Percentiles rank a stretch among this genome's conserved stretches.
These are phyloP conservation scores for Gloeopeniophorella convolvens DNA, from an alignment of 768 basidiomycete species.

Conservation along the genomic window DNA sequence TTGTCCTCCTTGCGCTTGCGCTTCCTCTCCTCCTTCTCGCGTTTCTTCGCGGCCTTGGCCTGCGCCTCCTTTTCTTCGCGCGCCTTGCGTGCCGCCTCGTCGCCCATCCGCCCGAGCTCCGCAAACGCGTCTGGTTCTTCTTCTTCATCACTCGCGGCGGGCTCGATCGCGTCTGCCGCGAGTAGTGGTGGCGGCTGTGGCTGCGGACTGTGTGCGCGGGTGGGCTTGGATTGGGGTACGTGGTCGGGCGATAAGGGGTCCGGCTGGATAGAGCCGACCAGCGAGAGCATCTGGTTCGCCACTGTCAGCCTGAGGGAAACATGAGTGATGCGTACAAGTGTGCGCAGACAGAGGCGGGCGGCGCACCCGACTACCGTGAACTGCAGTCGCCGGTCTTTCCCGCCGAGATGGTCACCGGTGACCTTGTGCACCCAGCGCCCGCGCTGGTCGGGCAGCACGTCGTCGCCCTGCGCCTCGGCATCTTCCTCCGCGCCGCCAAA, in stretches of 20 bases:
- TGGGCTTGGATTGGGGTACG: slow-evolving; percentile 29
- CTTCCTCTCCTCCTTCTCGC: slow-evolving; percentile 24
- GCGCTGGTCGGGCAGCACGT: slow-evolving; percentile 36
- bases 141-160: slow-evolving; percentile 24
- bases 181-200: neutral
- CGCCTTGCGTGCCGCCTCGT: slow-evolving; percentile 21
- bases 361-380: slow-evolving; percentile 88
- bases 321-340: neutral
- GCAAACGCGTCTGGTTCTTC: slow-evolving; percentile 29
- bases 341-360: neutral
- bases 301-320: slow-evolving; percentile 58
- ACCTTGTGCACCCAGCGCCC: slow-evolving; percentile 77
- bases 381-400: slow-evolving; percentile 55
- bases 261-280: slow-evolving; percentile 74
- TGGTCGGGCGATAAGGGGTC: slow-evolving; percentile 70
- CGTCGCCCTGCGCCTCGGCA: slow-evolving; percentile 22
- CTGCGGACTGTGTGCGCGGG: slow-evolving; percentile 24
- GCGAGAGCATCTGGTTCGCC: slow-evolving; percentile 89
- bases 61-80: slow-evolving; percentile 22
- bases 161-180: neutral
- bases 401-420: slow-evolving; percentile 67
- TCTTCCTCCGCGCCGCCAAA: slow-evolving; percentile 36
- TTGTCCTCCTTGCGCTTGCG: slow-evolving; percentile 22
- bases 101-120: slow-evolving; percentile 27
- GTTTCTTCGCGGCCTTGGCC: too few species aligned